Percentiles rank a stretch among this genome's conserved stretches.
phyloP scores from a whole-genome alignment of 169 alveolate species.

The Ichthyophthirius multifiliis region DNA sequence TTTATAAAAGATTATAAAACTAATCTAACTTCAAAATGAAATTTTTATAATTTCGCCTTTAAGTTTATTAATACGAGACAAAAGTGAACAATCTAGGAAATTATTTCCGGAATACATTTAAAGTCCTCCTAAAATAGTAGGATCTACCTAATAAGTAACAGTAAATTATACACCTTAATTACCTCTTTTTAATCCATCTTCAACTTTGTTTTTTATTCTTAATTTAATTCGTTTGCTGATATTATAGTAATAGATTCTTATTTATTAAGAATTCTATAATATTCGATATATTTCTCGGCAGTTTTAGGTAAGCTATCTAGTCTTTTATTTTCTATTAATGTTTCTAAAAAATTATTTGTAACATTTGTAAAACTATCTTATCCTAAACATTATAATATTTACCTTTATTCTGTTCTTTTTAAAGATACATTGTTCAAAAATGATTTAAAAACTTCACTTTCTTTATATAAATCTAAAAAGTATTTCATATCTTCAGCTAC shows the following conservation, averaged over 20 bases:
- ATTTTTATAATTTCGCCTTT: constrained; percentile 40
- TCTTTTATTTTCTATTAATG: constrained; percentile 59
- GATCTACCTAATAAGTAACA: constrained; percentile 48
- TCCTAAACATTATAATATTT: constrained; percentile 29
- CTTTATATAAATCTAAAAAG: constrained; percentile 32
- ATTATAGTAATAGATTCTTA: constrained; percentile 57
- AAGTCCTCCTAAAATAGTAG: constrained; percentile 60
- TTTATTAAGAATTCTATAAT: constrained; percentile 47
- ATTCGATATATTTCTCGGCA: constrained; percentile 52
- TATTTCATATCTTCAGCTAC: constrained; percentile 54
- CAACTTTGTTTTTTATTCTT: constrained; percentile 46
- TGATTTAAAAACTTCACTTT: constrained; percentile 28
- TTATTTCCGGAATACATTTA: constrained; percentile 62
- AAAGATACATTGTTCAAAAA: constrained; percentile 36
- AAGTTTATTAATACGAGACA: constrained; percentile 51
- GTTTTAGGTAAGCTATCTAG: constrained; percentile 33
- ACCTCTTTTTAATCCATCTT: constrained; percentile 40
- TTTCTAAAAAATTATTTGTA: constrained; percentile 47
- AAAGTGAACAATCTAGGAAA: constrained; percentile 55
- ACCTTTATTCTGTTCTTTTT: constrained; percentile 35
- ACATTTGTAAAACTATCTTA: constrained; percentile 29
- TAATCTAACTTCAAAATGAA: neutral
- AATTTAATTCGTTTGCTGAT: constrained; percentile 47
- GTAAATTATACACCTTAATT: constrained; percentile 46
- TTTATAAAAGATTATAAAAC: too few relatives aligned